Evolutionary conservation across 2,329 filamentous ascomycete species (phyloP).

Genomic region (Colletotrichum karsti): DNA sequence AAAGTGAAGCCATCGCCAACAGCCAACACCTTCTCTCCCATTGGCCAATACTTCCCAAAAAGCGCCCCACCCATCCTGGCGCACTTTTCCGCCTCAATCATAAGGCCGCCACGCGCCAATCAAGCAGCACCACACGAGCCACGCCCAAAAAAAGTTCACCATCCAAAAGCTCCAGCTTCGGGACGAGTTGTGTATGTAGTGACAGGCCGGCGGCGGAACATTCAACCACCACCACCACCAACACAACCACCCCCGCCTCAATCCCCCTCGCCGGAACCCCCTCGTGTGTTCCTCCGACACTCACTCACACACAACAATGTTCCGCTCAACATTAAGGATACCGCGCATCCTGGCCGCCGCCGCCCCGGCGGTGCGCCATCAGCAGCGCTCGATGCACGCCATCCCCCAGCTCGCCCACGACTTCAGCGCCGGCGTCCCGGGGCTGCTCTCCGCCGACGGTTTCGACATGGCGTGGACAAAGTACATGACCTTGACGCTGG

Average conservation of each 20-base stretch:
- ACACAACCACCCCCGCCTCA: neutral
- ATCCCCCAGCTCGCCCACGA: conserved; percentile 57
- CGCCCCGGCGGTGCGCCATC: conserved; percentile 39
- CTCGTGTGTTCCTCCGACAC: conserved; percentile 24
- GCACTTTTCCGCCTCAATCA: conserved; percentile 21
- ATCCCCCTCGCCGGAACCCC: neutral
- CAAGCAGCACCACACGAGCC: conserved; percentile 10
- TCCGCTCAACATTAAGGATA: conserved; percentile 63
- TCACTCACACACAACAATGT: conserved; percentile 49
- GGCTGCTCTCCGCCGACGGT: conserved; percentile 73
- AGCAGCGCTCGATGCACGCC: conserved; percentile 51
- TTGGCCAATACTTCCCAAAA: neutral
- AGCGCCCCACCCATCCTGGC: neutral
- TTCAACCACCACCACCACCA: conserved; percentile 5
- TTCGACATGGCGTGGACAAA: conserved; percentile 83
- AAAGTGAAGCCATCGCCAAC: conserved; percentile 9
- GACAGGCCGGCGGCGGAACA: conserved; percentile 23
- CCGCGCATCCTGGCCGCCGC: conserved; percentile 45
- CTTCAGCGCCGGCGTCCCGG: conserved; percentile 66
- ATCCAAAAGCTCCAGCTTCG: conserved; percentile 22
- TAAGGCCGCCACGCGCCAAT: conserved; percentile 26
- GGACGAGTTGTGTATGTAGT: neutral
- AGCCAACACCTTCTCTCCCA: neutral
- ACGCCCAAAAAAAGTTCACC: conserved; percentile 30
- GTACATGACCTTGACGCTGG: conserved; percentile 79